These are phyloP conservation scores for Penicillium sp. DNA, from an alignment of 2,329 filamentous ascomycete genomes.

Conservation along the genomic window DNA sequence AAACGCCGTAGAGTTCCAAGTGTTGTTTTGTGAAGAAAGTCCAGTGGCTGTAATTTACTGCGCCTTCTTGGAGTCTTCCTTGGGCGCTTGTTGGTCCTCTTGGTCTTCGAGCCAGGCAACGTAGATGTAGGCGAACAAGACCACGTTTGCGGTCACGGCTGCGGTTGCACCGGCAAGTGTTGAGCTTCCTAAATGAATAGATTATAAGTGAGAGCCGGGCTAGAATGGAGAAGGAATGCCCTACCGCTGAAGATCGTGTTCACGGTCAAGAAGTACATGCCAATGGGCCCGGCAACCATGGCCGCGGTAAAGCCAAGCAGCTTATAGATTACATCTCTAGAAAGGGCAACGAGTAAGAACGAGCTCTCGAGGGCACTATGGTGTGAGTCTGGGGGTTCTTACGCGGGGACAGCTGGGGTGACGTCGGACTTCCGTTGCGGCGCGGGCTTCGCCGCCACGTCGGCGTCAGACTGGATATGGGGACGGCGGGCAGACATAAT, in stretches of 20 bases:
- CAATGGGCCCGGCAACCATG: conserved; percentile 86
- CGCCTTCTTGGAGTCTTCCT: conserved; percentile 47
- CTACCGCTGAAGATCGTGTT: conserved; percentile 76
- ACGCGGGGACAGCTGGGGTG: conserved; percentile 81
- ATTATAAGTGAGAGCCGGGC: too few species aligned
- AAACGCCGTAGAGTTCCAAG: conserved; percentile 8
- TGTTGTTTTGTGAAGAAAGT: neutral
- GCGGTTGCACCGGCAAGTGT: conserved; percentile 84
- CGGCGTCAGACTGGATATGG: conserved; percentile 32
- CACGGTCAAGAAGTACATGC: conserved; percentile 82
- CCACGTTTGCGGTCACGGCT: conserved; percentile 86
- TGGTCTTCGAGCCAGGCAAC: conserved; percentile 89
- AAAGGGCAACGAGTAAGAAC: conserved; percentile 36
- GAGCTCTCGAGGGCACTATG: neutral
- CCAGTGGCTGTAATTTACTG: conserved; percentile 29
- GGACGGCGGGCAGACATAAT: conserved; percentile 36
- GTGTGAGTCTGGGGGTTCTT: conserved; percentile 38
- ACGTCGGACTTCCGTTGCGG: conserved; percentile 66
- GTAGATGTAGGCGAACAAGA: conserved; percentile 85
- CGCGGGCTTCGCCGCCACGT: conserved; percentile 32
- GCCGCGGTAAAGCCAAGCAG: conserved; percentile 86
- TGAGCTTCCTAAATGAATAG: conserved; percentile 68
- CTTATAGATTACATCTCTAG: conserved; percentile 79
- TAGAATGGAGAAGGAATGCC: conserved; percentile 20
- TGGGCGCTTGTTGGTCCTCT: conserved; percentile 71